A percentile compares a stretch with the other conserved stretches of the same genome.
Evolutionary conservation across 148 eudicot genomes (phyloP).

Genomic region (Rhododendron vialii): DNA sequence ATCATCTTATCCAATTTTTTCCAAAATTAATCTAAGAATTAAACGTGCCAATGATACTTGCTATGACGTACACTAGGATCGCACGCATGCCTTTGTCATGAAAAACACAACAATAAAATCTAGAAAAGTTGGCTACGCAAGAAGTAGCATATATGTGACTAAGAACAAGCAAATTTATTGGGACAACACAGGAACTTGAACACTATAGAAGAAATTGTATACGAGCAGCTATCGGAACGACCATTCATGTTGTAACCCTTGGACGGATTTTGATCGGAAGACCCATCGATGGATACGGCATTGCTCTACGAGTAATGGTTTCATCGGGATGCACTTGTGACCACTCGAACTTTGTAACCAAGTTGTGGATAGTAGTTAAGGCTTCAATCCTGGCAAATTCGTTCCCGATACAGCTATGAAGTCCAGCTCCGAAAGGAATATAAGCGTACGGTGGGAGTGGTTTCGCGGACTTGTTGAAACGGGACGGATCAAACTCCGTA

Average conservation of each 20-base stretch:
- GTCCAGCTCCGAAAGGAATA: constrained; percentile 15
- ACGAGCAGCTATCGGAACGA: not conserved
- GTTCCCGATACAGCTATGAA: constrained; percentile 13
- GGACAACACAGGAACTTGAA: not conserved
- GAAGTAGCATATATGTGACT: not conserved
- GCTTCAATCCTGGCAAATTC: constrained; percentile 20
- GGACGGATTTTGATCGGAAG: constrained; percentile 13
- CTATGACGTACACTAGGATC: not conserved
- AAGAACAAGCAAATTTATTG: not conserved
- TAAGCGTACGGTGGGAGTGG: constrained; percentile 18
- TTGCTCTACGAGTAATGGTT: not conserved
- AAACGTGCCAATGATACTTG: not conserved
- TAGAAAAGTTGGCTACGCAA: not conserved
- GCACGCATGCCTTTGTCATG: not conserved
- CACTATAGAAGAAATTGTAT: not conserved
- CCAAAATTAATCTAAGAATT: not conserved
- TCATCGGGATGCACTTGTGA: constrained; percentile 9
- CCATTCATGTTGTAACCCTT: not conserved
- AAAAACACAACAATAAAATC: not conserved
- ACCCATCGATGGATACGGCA: constrained; percentile 19
- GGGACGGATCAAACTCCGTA: constrained; percentile 9
- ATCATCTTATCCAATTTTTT: not conserved
- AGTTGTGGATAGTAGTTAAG: not conserved
- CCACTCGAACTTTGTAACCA: constrained; percentile 13
- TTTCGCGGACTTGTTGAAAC: constrained; percentile 3